Conservation (phyloP, 768 basidiomycete species). For the Podaxis sp. region DNA sequence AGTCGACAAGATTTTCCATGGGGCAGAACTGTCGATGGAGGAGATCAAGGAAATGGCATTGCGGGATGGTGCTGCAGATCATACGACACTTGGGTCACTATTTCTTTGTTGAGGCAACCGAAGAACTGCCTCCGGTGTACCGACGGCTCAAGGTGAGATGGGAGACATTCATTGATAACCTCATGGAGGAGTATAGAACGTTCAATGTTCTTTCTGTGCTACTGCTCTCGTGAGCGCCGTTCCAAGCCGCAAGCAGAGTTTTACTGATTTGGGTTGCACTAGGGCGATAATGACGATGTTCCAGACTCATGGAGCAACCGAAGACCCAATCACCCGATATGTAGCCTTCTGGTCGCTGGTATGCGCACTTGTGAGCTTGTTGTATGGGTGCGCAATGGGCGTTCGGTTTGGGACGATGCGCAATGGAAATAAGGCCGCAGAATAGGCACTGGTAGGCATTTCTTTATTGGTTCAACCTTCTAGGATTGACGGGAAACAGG, state of each 20-base stretch:
- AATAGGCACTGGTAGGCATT: constrained; percentile 53
- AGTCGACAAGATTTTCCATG: constrained; percentile 64
- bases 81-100: not conserved
- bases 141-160: constrained; percentile 7
- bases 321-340: constrained; percentile 53
- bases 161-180: constrained; percentile 17
- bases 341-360: constrained; percentile 53
- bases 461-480: not conserved
- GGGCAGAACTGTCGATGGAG: constrained; percentile 60
- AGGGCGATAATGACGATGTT: constrained; percentile 32
- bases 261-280: not conserved
- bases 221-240: constrained; percentile 16
- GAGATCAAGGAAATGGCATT: constrained; percentile 51
- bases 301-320: constrained; percentile 35
- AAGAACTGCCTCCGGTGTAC: constrained; percentile 2
- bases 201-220: constrained; percentile 18
- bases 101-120: not conserved
- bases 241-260: not conserved
- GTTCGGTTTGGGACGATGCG: constrained; percentile 65
- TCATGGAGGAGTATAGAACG: constrained; percentile 20
- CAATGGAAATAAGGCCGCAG: constrained; percentile 56
- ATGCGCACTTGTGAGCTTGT: constrained; percentile 59
- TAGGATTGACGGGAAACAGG: constrained; percentile 33
- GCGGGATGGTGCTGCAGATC: not conserved
- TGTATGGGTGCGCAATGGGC: constrained; percentile 61